A percentile compares a stretch with the other conserved stretches of the same genome.
Evolutionary conservation across 1,284 basidiomycete species (phyloP).

Genomic region (Albatrellus sp.): DNA sequence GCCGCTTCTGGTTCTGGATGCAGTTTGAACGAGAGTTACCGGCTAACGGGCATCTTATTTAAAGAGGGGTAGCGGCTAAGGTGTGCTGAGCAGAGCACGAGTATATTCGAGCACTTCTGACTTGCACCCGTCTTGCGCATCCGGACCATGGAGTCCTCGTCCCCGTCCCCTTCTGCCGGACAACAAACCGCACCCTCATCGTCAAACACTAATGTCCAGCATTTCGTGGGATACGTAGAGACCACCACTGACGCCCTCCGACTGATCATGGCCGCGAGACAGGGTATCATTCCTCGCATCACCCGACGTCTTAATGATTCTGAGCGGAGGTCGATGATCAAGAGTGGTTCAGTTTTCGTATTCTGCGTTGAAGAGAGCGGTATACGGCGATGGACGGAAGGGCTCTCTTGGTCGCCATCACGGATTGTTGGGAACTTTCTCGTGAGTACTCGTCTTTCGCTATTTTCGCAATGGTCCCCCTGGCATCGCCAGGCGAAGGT

Average conservation of each 20-base stretch:
- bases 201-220: constrained; percentile 18
- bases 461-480: neutral
- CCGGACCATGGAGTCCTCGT: too few species aligned
- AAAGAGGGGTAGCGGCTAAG: too few species aligned
- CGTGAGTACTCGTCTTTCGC: constrained; percentile 25
- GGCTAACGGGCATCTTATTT: too few species aligned
- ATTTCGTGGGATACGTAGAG: constrained; percentile 61
- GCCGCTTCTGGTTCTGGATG: too few species aligned
- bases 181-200: too few species aligned
- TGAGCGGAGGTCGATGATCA: constrained; percentile 61
- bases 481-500: neutral
- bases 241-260: constrained; percentile 70
- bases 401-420: constrained; percentile 70
- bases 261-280: constrained; percentile 65
- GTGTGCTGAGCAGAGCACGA: too few species aligned
- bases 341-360: constrained; percentile 71
- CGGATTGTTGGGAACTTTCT: constrained; percentile 75
- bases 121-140: too few species aligned
- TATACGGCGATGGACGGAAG: constrained; percentile 81
- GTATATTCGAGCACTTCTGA: too few species aligned
- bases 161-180: too few species aligned
- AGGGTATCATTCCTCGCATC: constrained; percentile 63
- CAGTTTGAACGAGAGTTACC: too few species aligned
- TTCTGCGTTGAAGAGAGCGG: constrained; percentile 75
- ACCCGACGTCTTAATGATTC: constrained; percentile 68